These are phyloP conservation scores for Colletotrichum euphorbiae DNA, from an alignment of 2,329 filamentous ascomycete genomes.

Conservation along the genomic window DNA sequence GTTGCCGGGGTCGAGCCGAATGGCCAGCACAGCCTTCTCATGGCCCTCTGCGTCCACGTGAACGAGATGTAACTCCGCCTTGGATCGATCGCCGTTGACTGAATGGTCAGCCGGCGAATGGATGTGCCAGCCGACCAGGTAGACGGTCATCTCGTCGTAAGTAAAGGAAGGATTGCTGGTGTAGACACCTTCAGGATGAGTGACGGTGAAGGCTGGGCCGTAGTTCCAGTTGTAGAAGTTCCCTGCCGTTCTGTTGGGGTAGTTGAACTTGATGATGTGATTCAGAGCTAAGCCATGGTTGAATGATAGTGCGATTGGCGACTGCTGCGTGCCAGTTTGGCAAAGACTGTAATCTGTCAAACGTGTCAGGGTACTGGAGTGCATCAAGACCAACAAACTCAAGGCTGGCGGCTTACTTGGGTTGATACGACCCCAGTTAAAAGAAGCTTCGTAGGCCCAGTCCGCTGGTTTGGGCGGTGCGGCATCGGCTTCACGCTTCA, in stretches of 20 bases:
- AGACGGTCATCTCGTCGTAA: constrained; percentile 60
- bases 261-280: constrained; percentile 57
- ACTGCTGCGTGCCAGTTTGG: constrained; percentile 62
- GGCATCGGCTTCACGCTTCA: background rate
- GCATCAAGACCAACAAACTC: background rate
- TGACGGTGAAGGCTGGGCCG: constrained; percentile 56
- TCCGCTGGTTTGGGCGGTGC: constrained; percentile 7
- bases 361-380: background rate
- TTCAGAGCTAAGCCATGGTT: constrained; percentile 53
- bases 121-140: constrained; percentile 63
- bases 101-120: constrained; percentile 63
- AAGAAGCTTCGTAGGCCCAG: constrained; percentile 39
- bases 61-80: constrained; percentile 62
- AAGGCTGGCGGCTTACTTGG: constrained; percentile 13
- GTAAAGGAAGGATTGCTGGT: constrained; percentile 54
- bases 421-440: constrained; percentile 38
- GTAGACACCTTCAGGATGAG: constrained; percentile 50
- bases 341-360: constrained; percentile 48
- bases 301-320: constrained; percentile 58
- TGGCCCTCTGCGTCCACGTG: constrained; percentile 56
- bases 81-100: constrained; percentile 54
- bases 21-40: constrained; percentile 58
- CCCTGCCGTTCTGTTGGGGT: constrained; percentile 50
- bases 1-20: constrained; percentile 58
- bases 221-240: constrained; percentile 62